Evolutionary conservation across 441 rosid species (phyloP).

Genomic region (Pelargonium cotyledonis): DNA sequence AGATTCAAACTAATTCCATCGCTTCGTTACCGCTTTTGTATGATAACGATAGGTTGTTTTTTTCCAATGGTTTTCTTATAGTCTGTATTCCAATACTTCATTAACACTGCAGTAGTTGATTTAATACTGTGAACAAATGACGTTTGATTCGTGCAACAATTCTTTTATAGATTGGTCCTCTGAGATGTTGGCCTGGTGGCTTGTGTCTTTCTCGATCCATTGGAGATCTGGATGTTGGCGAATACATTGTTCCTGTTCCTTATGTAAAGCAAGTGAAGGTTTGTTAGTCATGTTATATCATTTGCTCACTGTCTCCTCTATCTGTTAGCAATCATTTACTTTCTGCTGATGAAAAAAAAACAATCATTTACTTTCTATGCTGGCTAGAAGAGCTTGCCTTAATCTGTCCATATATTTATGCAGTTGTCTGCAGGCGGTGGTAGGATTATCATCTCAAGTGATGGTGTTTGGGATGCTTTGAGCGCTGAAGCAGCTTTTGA

Average conservation of each 20-base stretch:
- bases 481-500: slow-evolving; percentile 76
- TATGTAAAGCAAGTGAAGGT: slow-evolving; percentile 99
- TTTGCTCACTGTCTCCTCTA: slow-evolving; percentile 7
- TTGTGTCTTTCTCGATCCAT: slow-evolving; percentile 97
- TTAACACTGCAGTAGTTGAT: neutral
- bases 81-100: neutral
- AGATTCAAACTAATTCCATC: neutral
- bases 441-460: slow-evolving; percentile 84
- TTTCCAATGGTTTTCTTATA: no score
- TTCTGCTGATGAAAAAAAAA: neutral
- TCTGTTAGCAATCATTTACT: slow-evolving; percentile 8
- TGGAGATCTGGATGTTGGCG: slow-evolving; percentile 95
- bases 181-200: slow-evolving; percentile 99
- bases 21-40: neutral
- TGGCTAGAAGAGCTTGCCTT: neutral
- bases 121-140: slow-evolving; percentile 14
- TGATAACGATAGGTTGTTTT: neutral
- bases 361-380: neutral
- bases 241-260: slow-evolving; percentile 95
- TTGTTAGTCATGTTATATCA: slow-evolving; percentile 21
- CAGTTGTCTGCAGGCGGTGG: slow-evolving; percentile 93
- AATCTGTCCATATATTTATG: slow-evolving; percentile 21
- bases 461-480: slow-evolving; percentile 97
- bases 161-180: slow-evolving; percentile 75
- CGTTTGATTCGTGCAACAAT: slow-evolving; percentile 25